Percentiles rank a stretch among this genome's conserved stretches.
Conservation (phyloP, 352 stramenopile species). For the Thalassiosira livingstoniorum region DNA sequence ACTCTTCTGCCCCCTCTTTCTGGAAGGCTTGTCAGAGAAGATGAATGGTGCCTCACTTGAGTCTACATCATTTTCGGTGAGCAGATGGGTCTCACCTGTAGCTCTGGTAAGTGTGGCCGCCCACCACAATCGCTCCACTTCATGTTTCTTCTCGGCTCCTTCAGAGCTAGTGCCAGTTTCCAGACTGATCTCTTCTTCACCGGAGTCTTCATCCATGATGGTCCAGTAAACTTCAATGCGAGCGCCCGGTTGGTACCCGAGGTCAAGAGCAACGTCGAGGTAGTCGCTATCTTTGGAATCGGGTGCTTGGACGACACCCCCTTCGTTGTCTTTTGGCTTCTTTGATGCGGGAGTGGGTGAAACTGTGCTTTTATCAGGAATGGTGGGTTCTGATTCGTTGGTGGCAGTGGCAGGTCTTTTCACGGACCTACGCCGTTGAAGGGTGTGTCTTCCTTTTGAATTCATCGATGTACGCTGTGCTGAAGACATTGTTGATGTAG, state of each 20-base stretch:
- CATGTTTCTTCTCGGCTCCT: background rate
- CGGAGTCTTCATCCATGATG: conserved; percentile 30
- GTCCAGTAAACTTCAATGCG: conserved; percentile 58
- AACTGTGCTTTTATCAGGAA: too few relatives aligned
- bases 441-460: too few relatives aligned
- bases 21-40: background rate
- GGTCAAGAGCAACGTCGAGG: background rate
- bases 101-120: conserved; percentile 8
- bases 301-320: background rate
- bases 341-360: conserved; percentile 15
- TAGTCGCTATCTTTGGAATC: too few relatives aligned
- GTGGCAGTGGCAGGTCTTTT: too few relatives aligned
- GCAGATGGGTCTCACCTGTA: background rate
- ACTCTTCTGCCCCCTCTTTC: background rate
- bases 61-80: conserved; percentile 24
- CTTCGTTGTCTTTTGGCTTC: background rate
- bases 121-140: conserved; percentile 35
- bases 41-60: background rate
- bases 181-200: background rate
- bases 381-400: too few relatives aligned
- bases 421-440: too few relatives aligned
- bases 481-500: too few relatives aligned
- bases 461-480: too few relatives aligned
- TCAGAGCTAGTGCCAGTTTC: background rate
- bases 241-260: conserved; percentile 11